Conservation (phyloP, 371 early-diverging fungal genomes). For the Mucor ambiguus region DNA sequence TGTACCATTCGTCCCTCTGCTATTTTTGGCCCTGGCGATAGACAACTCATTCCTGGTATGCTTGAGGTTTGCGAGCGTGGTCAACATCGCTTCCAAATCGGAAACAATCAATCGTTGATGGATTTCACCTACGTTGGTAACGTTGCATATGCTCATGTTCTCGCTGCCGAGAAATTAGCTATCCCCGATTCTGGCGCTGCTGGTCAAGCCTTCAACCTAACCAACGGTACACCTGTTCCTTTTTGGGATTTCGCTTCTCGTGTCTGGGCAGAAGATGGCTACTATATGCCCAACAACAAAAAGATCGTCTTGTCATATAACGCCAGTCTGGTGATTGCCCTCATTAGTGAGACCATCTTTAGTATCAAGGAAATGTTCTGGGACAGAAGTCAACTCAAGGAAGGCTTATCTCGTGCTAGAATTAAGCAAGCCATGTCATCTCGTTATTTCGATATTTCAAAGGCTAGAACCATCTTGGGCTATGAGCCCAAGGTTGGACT, state of each 20-base stretch:
- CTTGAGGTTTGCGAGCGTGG: slow-evolving; percentile 76
- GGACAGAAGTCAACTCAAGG: slow-evolving; percentile 50
- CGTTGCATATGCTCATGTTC: slow-evolving; percentile 87
- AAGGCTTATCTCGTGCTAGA: slow-evolving; percentile 63
- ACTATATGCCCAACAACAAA: slow-evolving; percentile 43
- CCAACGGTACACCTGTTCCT: slow-evolving; percentile 90
- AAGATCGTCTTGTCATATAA: slow-evolving; percentile 52
- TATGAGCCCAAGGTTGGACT: slow-evolving; percentile 76
- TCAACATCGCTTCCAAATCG: slow-evolving; percentile 79
- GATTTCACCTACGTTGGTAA: slow-evolving; percentile 96
- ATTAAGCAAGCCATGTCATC: slow-evolving; percentile 76
- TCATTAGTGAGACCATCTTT: slow-evolving; percentile 49
- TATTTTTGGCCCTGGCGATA: slow-evolving; percentile 93
- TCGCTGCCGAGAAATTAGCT: slow-evolving; percentile 81
- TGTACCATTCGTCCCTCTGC: slow-evolving; percentile 87
- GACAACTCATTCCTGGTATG: slow-evolving; percentile 80
- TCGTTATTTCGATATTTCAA: slow-evolving; percentile 79
- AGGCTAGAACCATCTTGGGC: slow-evolving; percentile 77
- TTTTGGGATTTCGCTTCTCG: slow-evolving; percentile 88
- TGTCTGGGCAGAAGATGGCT: slow-evolving; percentile 64
- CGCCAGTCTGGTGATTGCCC: slow-evolving; percentile 55
- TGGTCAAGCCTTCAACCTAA: slow-evolving; percentile 87
- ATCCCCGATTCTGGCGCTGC: slow-evolving; percentile 43
- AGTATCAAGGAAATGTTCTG: slow-evolving; percentile 51
- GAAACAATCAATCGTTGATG: slow-evolving; percentile 84